A percentile compares a stretch with the other conserved stretches of the same genome.
phyloP scores from a whole-genome alignment of 164 flowering plant species.

The Annona cherimola region DNA sequence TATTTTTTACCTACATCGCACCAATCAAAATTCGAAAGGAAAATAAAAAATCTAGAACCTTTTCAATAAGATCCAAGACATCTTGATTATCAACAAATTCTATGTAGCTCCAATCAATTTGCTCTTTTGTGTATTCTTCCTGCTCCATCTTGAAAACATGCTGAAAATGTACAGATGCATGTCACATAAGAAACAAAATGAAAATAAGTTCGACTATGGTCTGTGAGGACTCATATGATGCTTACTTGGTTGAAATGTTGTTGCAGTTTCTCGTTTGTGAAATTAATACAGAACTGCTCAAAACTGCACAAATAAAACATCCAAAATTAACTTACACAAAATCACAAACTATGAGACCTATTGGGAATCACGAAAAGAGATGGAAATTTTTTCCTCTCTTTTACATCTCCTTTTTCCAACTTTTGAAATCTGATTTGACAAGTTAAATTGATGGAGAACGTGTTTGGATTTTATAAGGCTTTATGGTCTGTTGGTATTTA shows the following conservation, averaged over 20 bases:
- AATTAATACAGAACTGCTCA: constrained; percentile 96
- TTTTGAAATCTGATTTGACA: too few relatives aligned
- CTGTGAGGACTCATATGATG: constrained; percentile 8
- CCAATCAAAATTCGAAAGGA: not conserved
- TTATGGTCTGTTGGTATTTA: too few relatives aligned
- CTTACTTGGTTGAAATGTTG: constrained; percentile 97
- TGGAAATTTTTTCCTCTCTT: not conserved
- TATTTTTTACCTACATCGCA: too few relatives aligned
- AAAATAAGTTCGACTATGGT: constrained; percentile 4
- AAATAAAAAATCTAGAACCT: constrained; percentile 38
- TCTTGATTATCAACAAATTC: constrained; percentile 96
- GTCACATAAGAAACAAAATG: constrained; percentile 1
- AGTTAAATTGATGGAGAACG: too few relatives aligned
- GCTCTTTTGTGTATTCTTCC: constrained; percentile 78
- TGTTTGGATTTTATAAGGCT: too few relatives aligned
- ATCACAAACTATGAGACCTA: not conserved
- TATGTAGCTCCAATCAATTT: constrained; percentile 91
- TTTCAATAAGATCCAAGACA: constrained; percentile 85
- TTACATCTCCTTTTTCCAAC: too few relatives aligned
- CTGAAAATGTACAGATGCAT: constrained; percentile 37
- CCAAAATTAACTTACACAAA: not conserved
- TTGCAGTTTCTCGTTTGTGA: constrained; percentile 93
- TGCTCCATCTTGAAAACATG: constrained; percentile 97
- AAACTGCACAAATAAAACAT: constrained; percentile 51
- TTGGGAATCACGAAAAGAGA: not conserved